A percentile compares a stretch with the other conserved stretches of the same genome.
Evolutionary conservation across 371 early-diverging fungal species (phyloP).

Genomic region (Lichtheimia corymbifera): DNA sequence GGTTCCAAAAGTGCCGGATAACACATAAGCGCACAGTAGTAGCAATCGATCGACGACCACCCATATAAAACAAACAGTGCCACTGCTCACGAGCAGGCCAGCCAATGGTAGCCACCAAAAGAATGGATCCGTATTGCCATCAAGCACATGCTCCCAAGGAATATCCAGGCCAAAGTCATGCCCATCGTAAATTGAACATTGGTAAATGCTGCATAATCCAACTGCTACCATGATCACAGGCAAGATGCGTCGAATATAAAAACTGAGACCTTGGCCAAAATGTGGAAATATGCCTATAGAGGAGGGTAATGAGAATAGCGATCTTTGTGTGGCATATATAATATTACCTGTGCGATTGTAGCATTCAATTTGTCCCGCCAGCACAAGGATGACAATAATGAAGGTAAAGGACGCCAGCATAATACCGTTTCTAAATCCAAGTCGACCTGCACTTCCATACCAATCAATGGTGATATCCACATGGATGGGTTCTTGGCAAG

Average conservation of each 20-base stretch:
- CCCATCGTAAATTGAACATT: conserved; percentile 27
- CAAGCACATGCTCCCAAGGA: conserved; percentile 45
- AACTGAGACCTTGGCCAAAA: conserved; percentile 50
- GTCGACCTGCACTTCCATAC: conserved; percentile 75
- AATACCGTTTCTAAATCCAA: conserved; percentile 74
- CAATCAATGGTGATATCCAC: conserved; percentile 65
- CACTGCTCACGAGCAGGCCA: conserved; percentile 53
- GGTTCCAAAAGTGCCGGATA: conserved; percentile 9
- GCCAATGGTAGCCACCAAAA: conserved; percentile 66
- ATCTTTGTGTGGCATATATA: neutral
- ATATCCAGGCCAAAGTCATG: conserved; percentile 20
- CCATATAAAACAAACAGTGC: conserved; percentile 57
- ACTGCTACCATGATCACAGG: conserved; percentile 34
- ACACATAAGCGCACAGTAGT: conserved; percentile 13
- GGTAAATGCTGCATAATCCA: conserved; percentile 32
- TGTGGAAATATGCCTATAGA: conserved; percentile 41
- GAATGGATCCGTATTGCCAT: conserved; percentile 60
- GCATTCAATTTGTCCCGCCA: conserved; percentile 61
- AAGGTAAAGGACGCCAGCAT: conserved; percentile 70
- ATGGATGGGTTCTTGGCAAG: conserved; percentile 50
- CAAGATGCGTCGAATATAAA: conserved; percentile 37
- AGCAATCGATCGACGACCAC: conserved; percentile 27
- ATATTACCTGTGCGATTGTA: conserved; percentile 57
- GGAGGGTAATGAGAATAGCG: neutral
- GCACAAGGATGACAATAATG: conserved; percentile 61